Percentiles rank a stretch among this genome's conserved stretches.
phyloP scores from a whole-genome alignment of 768 basidiomycete genomes.

The Mycena sanguinolenta region DNA sequence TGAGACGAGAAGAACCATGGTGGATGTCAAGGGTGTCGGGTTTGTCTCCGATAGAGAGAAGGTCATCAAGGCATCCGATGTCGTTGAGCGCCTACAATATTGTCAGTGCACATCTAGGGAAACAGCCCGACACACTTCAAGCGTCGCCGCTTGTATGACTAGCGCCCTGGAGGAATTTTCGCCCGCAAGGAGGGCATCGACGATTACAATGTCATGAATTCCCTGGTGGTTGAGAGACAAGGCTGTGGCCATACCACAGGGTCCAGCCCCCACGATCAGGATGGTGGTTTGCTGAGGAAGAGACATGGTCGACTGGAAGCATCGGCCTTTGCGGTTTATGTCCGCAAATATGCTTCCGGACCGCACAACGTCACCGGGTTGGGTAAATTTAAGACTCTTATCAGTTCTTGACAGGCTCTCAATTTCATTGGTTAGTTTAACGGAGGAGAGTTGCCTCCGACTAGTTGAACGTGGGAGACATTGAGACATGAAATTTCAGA shows the following conservation, averaged over 20 bases:
- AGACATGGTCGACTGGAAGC: not conserved
- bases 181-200: slow-evolving; percentile 50
- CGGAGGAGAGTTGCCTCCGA: too few species aligned
- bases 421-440: too few species aligned
- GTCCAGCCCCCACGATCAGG: slow-evolving; percentile 21
- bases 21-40: slow-evolving; percentile 41
- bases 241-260: slow-evolving; percentile 21
- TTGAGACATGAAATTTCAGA: too few species aligned
- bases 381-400: too few species aligned
- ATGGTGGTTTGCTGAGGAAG: slow-evolving; percentile 13
- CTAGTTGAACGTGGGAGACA: too few species aligned
- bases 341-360: too few species aligned
- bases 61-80: slow-evolving; percentile 54
- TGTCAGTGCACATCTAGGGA: not conserved
- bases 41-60: slow-evolving; percentile 55
- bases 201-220: slow-evolving; percentile 41
- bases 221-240: slow-evolving; percentile 15
- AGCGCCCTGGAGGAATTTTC: slow-evolving; percentile 53
- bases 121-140: slow-evolving; percentile 45
- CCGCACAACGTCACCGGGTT: too few species aligned
- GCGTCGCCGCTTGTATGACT: slow-evolving; percentile 57
- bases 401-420: too few species aligned
- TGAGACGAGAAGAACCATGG: slow-evolving; percentile 46
- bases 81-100: slow-evolving; percentile 24
- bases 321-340: too few species aligned